Conservation (phyloP, 352 stramenopile genomes). For the Pythium oligandrum region DNA sequence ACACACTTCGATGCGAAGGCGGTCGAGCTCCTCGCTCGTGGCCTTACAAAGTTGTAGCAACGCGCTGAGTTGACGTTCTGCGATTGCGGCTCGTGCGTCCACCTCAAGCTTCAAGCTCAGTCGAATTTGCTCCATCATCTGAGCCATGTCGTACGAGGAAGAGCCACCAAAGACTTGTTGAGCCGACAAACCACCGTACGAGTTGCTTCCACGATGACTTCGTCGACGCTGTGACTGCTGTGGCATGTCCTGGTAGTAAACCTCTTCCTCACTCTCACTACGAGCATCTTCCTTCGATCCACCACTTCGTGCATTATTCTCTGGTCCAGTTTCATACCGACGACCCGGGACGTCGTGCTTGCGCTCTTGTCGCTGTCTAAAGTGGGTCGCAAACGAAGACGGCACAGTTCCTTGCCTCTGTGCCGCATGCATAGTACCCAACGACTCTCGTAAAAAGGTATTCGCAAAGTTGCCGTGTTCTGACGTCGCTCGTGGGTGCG, state of each 20-base stretch:
- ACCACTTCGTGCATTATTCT: neutral
- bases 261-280: too few relatives aligned
- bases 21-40: slow-evolving; percentile 69
- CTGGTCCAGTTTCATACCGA: neutral
- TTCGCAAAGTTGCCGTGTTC: slow-evolving; percentile 5
- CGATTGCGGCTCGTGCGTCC: slow-evolving; percentile 66
- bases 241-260: too few relatives aligned
- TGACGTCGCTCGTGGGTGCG: neutral
- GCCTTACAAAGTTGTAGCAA: slow-evolving; percentile 69
- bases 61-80: slow-evolving; percentile 71
- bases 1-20: slow-evolving; percentile 61
- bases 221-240: too few relatives aligned
- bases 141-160: slow-evolving; percentile 56
- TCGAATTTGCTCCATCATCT: slow-evolving; percentile 84
- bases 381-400: slow-evolving; percentile 34
- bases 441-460: slow-evolving; percentile 17
- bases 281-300: slow-evolving; percentile 7
- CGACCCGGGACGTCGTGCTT: slow-evolving; percentile 33
- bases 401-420: neutral
- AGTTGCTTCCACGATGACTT: too few relatives aligned
- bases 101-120: slow-evolving; percentile 82
- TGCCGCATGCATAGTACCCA: slow-evolving; percentile 6
- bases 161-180: too few relatives aligned
- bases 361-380: slow-evolving; percentile 42
- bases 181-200: too few relatives aligned